These are phyloP conservation scores for Paecilomyces dactylethromorphus DNA, from an alignment of 2,329 filamentous ascomycete genomes.

Conservation along the genomic window DNA sequence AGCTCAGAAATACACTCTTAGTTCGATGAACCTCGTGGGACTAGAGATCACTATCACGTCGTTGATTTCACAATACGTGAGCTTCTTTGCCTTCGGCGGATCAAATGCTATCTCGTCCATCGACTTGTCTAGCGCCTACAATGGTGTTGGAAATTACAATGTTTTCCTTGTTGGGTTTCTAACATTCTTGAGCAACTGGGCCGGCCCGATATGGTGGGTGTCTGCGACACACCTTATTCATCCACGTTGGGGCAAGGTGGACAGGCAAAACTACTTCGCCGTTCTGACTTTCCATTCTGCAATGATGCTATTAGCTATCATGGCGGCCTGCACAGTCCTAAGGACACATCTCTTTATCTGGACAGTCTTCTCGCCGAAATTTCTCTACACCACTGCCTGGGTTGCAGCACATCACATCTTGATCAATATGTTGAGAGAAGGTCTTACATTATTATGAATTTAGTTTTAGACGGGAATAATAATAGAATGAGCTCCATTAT, in stretches of 20 bases:
- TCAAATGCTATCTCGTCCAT: constrained; percentile 95
- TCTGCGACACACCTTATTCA: constrained; percentile 47
- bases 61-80: constrained; percentile 70
- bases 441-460: constrained; percentile 44
- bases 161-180: constrained; percentile 72
- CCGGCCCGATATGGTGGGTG: constrained; percentile 81
- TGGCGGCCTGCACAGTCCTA: constrained; percentile 79
- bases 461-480: background rate
- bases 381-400: constrained; percentile 89
- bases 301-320: constrained; percentile 62
- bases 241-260: constrained; percentile 5
- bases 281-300: constrained; percentile 66
- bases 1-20: constrained; percentile 50
- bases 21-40: constrained; percentile 32
- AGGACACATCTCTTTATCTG: constrained; percentile 93
- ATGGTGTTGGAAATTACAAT: constrained; percentile 78
- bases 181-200: constrained; percentile 87
- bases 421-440: constrained; percentile 60
- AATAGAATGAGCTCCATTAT: background rate
- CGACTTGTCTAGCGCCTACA: constrained; percentile 90
- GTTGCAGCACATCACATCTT: constrained; percentile 70
- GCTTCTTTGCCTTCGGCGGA: constrained; percentile 86
- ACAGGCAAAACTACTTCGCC: constrained; percentile 47
- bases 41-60: constrained; percentile 62
- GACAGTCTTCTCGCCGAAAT: constrained; percentile 98